These are phyloP conservation scores for Quercus ilex DNA, from an alignment of 306 rosid species.

Conservation along the genomic window DNA sequence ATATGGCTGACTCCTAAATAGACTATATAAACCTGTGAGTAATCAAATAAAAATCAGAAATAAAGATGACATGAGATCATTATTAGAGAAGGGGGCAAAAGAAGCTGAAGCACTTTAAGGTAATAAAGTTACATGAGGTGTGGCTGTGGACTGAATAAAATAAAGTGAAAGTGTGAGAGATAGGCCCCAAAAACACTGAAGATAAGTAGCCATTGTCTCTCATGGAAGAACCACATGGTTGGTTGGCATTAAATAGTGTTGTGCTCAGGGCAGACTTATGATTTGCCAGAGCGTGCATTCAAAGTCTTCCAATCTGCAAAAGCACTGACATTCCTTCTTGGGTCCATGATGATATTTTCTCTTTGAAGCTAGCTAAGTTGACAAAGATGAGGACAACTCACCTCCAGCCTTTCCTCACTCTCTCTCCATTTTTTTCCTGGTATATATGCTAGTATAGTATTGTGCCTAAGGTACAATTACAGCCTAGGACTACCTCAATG, in stretches of 20 bases:
- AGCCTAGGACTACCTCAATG: constrained; percentile 4
- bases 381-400: constrained; percentile 1
- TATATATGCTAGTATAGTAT: not conserved
- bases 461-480: constrained; percentile 4
- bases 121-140: constrained; percentile 29
- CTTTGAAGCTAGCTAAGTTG: constrained; percentile 28
- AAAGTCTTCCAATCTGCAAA: constrained; percentile 36
- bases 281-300: constrained; percentile 24
- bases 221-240: constrained; percentile 24
- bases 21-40: constrained; percentile 47
- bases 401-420: constrained; percentile 1
- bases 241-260: constrained; percentile 27
- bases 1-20: constrained; percentile 40
- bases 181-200: constrained; percentile 30
- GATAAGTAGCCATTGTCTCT: constrained; percentile 21
- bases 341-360: constrained; percentile 34
- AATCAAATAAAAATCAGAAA: not conserved
- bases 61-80: not conserved
- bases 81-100: not conserved
- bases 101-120: not conserved
- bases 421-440: not conserved
- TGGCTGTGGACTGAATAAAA: constrained; percentile 29
- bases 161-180: constrained; percentile 25
- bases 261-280: constrained; percentile 3
- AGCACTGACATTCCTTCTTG: constrained; percentile 21